These are phyloP conservation scores for Echria macrotheca DNA, from an alignment of 495 filamentous ascomycete genomes.

Conservation along the genomic window DNA sequence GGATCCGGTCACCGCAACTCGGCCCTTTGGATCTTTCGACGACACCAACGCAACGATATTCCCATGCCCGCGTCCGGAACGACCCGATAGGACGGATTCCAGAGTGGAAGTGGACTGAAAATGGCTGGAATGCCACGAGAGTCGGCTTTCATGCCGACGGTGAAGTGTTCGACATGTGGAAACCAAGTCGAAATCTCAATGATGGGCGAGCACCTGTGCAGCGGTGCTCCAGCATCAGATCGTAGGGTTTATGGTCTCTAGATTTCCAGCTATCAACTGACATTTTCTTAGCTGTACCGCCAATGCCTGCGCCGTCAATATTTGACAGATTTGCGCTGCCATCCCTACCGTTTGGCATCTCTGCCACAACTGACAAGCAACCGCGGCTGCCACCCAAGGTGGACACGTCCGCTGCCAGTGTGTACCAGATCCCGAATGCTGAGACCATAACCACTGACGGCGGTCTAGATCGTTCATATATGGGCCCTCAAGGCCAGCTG, in stretches of 20 bases:
- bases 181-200: constrained; percentile 78
- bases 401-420: constrained; percentile 56
- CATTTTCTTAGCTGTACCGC: constrained; percentile 20
- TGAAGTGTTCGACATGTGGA: constrained; percentile 93
- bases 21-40: too few relatives aligned
- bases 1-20: too few relatives aligned
- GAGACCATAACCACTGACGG: constrained; percentile 25
- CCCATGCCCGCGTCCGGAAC: constrained; percentile 14
- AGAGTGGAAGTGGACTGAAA: constrained; percentile 16
- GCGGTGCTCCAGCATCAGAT: constrained; percentile 30
- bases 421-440: constrained; percentile 17
- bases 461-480: constrained; percentile 55
- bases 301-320: constrained; percentile 25
- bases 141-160: constrained; percentile 74
- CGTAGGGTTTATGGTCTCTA: too few relatives aligned
- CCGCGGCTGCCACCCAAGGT: constrained; percentile 43
- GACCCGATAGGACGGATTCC: constrained; percentile 13
- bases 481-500: constrained; percentile 47
- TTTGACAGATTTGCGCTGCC: constrained; percentile 35
- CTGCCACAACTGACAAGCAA: constrained; percentile 22
- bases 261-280: too few relatives aligned
- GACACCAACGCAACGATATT: too few relatives aligned
- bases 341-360: constrained; percentile 18
- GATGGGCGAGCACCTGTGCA: constrained; percentile 89
- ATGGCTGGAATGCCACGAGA: constrained; percentile 50